Conservation (phyloP, 257 asterid species). For the Striga asiatica region DNA sequence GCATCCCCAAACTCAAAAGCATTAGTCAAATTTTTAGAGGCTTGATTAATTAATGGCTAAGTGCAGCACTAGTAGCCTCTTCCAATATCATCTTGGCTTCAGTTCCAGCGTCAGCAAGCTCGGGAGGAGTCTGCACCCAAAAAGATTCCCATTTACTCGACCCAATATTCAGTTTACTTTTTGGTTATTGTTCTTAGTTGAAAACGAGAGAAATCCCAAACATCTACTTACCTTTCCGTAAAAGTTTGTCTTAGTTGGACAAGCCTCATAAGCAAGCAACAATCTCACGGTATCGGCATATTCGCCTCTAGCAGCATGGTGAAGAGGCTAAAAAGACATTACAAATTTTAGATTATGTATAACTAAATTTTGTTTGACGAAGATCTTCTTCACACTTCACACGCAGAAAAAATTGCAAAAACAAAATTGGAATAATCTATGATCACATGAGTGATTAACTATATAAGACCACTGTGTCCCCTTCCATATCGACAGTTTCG, state of each 20-base stretch:
- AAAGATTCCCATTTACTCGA: conserved; percentile 8
- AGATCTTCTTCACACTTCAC: no score
- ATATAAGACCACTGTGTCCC: conserved; percentile 68
- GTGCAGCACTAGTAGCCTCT: conserved; percentile 30
- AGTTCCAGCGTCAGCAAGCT: conserved; percentile 65
- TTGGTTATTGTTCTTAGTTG: neutral
- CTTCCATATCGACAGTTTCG: conserved; percentile 71
- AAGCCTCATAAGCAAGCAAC: conserved; percentile 60
- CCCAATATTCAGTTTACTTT: no score
- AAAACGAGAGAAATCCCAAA: neutral
- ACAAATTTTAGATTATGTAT: neutral
- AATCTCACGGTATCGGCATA: conserved; percentile 40
- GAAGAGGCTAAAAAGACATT: conserved; percentile 62
- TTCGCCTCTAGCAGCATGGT: conserved; percentile 95
- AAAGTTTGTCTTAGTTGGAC: conserved; percentile 37
- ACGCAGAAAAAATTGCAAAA: neutral
- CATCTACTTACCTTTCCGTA: conserved; percentile 46
- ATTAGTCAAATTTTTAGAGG: neutral
- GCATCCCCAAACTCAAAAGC: neutral
- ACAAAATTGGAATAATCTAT: neutral
- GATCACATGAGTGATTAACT: neutral
- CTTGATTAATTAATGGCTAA: conserved; percentile 16
- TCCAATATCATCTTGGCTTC: conserved; percentile 61
- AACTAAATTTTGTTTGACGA: no score
- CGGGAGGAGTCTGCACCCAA: conserved; percentile 61